phyloP scores from a whole-genome alignment of 768 basidiomycete genomes.

The Serendipita indica region DNA sequence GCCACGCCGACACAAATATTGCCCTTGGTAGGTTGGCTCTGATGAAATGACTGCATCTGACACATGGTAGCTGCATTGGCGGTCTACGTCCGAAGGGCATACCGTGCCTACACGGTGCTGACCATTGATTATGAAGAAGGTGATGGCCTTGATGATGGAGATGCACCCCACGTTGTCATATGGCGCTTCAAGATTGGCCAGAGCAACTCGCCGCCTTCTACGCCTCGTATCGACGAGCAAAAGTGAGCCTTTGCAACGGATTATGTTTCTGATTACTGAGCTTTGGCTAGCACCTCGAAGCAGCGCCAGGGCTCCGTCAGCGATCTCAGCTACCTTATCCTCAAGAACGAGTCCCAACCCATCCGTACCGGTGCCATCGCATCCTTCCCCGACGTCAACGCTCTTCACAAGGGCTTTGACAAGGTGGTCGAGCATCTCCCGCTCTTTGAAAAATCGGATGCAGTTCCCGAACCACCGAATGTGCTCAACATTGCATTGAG shows the following conservation, averaged over 20 bases:
- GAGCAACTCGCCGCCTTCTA: slow-evolving; percentile 72
- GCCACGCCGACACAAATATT: slow-evolving; percentile 69
- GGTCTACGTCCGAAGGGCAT: slow-evolving; percentile 90
- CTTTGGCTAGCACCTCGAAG: slow-evolving; percentile 31
- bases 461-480: slow-evolving; percentile 63
- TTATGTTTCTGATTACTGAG: not conserved
- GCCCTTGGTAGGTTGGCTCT: slow-evolving; percentile 45
- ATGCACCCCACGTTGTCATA: slow-evolving; percentile 61
- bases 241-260: slow-evolving; percentile 8
- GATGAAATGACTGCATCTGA: not conserved
- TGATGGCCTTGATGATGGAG: slow-evolving; percentile 68
- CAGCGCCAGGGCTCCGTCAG: slow-evolving; percentile 85
- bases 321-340: slow-evolving; percentile 87
- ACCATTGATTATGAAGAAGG: slow-evolving; percentile 94
- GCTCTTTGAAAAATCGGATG: slow-evolving; percentile 50
- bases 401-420: slow-evolving; percentile 58
- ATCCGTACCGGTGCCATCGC: slow-evolving; percentile 82
- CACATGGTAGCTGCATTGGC: slow-evolving; percentile 65
- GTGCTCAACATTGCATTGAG: slow-evolving; percentile 90
- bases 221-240: slow-evolving; percentile 42
- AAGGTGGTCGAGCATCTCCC: slow-evolving; percentile 63
- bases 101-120: slow-evolving; percentile 81
- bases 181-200: slow-evolving; percentile 95
- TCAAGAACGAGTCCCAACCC: slow-evolving; percentile 73
- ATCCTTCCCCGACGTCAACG: slow-evolving; percentile 63